Evolutionary conservation across 495 filamentous ascomycete species (phyloP).

Genomic region (Glonium stellatum): DNA sequence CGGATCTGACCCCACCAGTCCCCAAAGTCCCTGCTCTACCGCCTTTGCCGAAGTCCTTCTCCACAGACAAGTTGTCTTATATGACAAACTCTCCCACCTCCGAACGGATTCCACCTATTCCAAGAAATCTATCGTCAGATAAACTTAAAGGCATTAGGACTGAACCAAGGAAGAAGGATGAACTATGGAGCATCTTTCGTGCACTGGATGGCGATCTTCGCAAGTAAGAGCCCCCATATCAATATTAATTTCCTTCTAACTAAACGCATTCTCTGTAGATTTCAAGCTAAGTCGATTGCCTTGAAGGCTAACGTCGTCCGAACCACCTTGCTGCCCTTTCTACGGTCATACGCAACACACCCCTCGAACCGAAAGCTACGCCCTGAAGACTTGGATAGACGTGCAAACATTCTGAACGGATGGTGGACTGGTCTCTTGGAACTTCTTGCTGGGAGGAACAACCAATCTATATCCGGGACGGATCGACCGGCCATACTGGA

Average conservation of each 20-base stretch:
- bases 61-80: conserved; percentile 49
- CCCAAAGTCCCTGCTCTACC: conserved; percentile 46
- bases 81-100: conserved; percentile 41
- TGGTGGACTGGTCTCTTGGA: conserved; percentile 94
- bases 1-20: conserved; percentile 18
- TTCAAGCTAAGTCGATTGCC: conserved; percentile 68
- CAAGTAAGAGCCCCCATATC: conserved; percentile 44
- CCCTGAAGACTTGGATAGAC: conserved; percentile 80
- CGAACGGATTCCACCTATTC: conserved; percentile 45
- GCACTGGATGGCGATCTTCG: conserved; percentile 74
- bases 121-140: conserved; percentile 41
- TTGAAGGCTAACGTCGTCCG: conserved; percentile 77
- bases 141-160: conserved; percentile 29
- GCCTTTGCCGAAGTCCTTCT: conserved; percentile 50
- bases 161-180: conserved; percentile 61
- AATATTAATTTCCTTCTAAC: conserved; percentile 2
- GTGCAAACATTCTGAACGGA: conserved; percentile 77
- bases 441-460: conserved; percentile 69
- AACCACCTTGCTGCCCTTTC: conserved; percentile 72
- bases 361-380: conserved; percentile 58
- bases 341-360: conserved; percentile 64
- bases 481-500: conserved; percentile 80
- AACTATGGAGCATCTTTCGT: conserved; percentile 82
- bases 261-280: conserved; percentile 35
- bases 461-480: conserved; percentile 64